Evolutionary conservation across 192 early-diverging fungal genomes (phyloP), one percentile per base, ranked within the genome.

Genomic region (Coemansia sp.): DNA sequence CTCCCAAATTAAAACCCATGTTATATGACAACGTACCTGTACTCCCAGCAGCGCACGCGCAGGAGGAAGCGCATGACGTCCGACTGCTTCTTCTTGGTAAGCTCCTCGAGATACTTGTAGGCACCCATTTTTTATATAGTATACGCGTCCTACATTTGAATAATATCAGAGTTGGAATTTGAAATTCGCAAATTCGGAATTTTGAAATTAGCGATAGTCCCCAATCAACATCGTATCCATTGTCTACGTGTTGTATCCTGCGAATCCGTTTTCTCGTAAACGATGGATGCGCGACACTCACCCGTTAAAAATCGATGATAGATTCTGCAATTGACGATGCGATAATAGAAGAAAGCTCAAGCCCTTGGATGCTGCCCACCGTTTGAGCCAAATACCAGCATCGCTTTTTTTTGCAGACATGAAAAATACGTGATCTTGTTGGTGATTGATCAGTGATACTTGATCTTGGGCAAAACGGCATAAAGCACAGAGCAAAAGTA

Each of bases 81-180:
- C 68, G 95, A 96, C 86, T 98, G 96, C 92, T 98, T 98, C 95
- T 97, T 99, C 88, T 97, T 98, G 86, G 93, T 89, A 69, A 99
- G 90, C 89, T 98, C 95, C 85, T 91, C 89, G 75, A 95, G 87
- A 85, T 95, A 95, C 84, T 93, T 93, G 89, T 95, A 95, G 70
- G 92, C 92, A 86, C 84, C 86, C 85, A 87, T 85, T 78, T 69
- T 37, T 72, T 75, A 32, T 60, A 64, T 81, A 75, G 46, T 68
- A 23, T 43, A 66, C 69, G 69, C 73, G 78, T 69, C 72, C 73
- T 70, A 70, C 62, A 72, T 14, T 65, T 23, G n/a, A 61, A 52
- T 10, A 46, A 47, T 30, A 28, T 10, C 53, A 68, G 40, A 59
- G 13, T 33, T 55, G 21, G 32, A 69, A 62, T 49, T 50, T 35